A percentile compares a stretch with the other conserved stretches of the same genome.
Evolutionary conservation across 176 grass and related monocot genomes (phyloP).

Genomic region (Microstegium vimineum): DNA sequence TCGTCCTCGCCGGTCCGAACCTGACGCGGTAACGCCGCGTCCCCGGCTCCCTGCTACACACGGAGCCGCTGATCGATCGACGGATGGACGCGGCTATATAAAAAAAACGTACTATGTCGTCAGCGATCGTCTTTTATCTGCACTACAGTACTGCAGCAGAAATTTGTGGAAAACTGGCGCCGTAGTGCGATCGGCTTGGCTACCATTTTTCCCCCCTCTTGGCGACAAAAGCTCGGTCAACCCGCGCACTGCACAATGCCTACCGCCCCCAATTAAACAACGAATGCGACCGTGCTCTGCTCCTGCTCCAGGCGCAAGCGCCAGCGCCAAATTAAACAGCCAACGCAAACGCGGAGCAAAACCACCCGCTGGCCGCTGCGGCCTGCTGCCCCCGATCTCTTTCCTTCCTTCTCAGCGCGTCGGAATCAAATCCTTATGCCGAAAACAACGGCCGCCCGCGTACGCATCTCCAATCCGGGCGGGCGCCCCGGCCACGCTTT

Average conservation of each 20-base stretch:
- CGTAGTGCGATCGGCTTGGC: not conserved
- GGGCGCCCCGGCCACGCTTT: too few species aligned
- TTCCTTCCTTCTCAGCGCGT: too few species aligned
- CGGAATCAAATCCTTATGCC: not conserved
- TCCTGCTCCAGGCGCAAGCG: not conserved
- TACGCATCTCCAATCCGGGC: too few species aligned
- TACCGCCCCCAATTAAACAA: not conserved
- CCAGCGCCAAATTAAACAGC: too few species aligned
- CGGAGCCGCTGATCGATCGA: not conserved
- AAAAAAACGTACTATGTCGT: not conserved
- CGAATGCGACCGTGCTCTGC: slow-evolving; percentile 5
- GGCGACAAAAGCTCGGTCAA: slow-evolving; percentile 18
- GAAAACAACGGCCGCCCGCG: slow-evolving; percentile 16
- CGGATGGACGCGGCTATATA: not conserved
- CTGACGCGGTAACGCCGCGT: not conserved
- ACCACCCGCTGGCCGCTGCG: too few species aligned
- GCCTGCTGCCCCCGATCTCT: too few species aligned
- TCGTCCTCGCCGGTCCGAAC: not conserved
- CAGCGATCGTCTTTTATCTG: not conserved
- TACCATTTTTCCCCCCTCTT: not conserved
- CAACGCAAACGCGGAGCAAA: slow-evolving; percentile 25
- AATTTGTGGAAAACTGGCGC: not conserved
- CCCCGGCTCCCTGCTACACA: not conserved
- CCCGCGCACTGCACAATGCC: not conserved
- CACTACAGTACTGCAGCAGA: too few species aligned